Percentiles rank a stretch among this genome's conserved stretches.
These are phyloP conservation scores for Gastrolobium bilobum DNA, from an alignment of 306 rosid genomes.

Conservation along the genomic window DNA sequence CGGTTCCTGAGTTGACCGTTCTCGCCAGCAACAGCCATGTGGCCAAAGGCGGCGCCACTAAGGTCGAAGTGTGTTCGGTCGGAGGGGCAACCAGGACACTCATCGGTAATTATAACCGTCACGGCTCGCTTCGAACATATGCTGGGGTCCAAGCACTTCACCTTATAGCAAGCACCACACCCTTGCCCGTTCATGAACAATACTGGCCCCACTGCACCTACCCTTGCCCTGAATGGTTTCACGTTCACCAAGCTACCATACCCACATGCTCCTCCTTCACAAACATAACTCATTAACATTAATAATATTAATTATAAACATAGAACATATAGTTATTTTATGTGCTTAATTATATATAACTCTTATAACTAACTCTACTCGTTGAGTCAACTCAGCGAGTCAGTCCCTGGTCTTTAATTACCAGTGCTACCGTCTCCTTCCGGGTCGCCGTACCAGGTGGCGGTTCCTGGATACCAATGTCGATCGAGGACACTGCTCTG, in stretches of 20 bases:
- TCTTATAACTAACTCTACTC: no score
- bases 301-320: no score
- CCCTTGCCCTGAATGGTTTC: conserved; percentile 87
- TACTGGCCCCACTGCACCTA: conserved; percentile 83
- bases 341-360: no score
- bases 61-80: conserved; percentile 88
- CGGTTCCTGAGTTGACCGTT: conserved; percentile 72
- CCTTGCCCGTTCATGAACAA: conserved; percentile 85
- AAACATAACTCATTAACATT: background rate
- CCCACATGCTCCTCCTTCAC: conserved; percentile 94
- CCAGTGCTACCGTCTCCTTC: conserved; percentile 99
- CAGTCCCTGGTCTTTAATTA: conserved; percentile 34
- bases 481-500: conserved; percentile 50
- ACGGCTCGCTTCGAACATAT: conserved; percentile 86
- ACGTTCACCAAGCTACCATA: conserved; percentile 84
- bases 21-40: conserved; percentile 78
- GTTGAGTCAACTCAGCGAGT: conserved; percentile 16
- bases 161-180: conserved; percentile 94
- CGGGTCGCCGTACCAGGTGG: conserved; percentile 95
- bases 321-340: no score
- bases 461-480: conserved; percentile 83
- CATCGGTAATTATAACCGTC: conserved; percentile 84
- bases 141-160: conserved; percentile 74
- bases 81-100: conserved; percentile 82
- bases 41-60: conserved; percentile 94